phyloP scores from a whole-genome alignment of 2,329 filamentous ascomycete genomes.

The Fusarium praegraminearum region DNA sequence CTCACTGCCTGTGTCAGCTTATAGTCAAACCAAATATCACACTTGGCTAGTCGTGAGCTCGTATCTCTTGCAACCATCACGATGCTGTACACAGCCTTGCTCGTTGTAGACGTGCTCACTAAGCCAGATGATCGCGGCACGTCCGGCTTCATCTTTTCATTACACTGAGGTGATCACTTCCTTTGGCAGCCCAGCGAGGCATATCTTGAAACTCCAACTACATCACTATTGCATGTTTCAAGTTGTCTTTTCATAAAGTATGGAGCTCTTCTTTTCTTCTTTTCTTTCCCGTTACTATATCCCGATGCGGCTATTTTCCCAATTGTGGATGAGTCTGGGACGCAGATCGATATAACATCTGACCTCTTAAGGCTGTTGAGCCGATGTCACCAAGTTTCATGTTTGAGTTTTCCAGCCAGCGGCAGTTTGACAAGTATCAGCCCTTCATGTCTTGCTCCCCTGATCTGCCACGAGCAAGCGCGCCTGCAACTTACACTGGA shows the following conservation, averaged over 20 bases:
- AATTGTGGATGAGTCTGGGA: not conserved
- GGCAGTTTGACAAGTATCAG: constrained; percentile 23
- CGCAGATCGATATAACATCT: constrained; percentile 6
- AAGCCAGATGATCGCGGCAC: not conserved
- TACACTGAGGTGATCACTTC: constrained; percentile 27
- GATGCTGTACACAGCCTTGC: constrained; percentile 7
- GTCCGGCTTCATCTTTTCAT: not conserved
- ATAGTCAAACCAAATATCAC: not conserved
- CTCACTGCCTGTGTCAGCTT: constrained; percentile 1
- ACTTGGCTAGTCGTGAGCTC: not conserved
- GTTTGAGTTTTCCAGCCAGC: constrained; percentile 19
- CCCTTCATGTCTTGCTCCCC: constrained; percentile 6
- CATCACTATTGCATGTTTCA: constrained; percentile 35
- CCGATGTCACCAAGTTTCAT: constrained; percentile 12
- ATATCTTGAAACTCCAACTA: constrained; percentile 40
- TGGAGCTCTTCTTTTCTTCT: not conserved
- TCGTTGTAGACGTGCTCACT: constrained; percentile 1
- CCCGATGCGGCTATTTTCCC: constrained; percentile 3
- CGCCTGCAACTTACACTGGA: constrained; percentile 19
- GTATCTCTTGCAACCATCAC: constrained; percentile 8
- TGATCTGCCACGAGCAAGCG: constrained; percentile 16
- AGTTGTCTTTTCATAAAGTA: constrained; percentile 1
- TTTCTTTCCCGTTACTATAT: constrained; percentile 16
- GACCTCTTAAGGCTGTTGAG: not conserved
- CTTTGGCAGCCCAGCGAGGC: constrained; percentile 30